These are phyloP conservation scores for Lachancea thermotolerans DNA, from an alignment of 805 yeast species.

Conservation along the genomic window DNA sequence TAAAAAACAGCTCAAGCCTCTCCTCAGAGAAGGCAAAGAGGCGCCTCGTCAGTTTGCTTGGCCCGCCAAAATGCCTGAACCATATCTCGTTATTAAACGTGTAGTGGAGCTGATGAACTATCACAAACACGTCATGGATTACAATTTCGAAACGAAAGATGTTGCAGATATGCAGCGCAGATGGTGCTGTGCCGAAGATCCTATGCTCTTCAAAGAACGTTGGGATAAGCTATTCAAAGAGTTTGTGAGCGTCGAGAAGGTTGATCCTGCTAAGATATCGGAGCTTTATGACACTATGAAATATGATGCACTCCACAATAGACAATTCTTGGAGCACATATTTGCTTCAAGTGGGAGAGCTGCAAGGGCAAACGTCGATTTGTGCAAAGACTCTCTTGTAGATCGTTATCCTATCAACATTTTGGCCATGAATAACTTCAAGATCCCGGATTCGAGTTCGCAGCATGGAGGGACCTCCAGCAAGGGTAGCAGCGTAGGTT, in stretches of 20 bases:
- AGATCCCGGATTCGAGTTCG: constrained; percentile 38
- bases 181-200: constrained; percentile 98
- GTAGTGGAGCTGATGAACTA: constrained; percentile 94
- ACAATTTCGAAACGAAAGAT: constrained; percentile 64
- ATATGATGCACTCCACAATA: constrained; percentile 92
- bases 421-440: constrained; percentile 69
- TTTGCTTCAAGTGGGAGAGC: constrained; percentile 57
- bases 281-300: constrained; percentile 98
- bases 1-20: constrained; percentile 89
- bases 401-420: constrained; percentile 69
- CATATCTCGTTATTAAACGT: constrained; percentile 85
- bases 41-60: constrained; percentile 98
- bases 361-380: constrained; percentile 25
- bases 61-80: constrained; percentile 98
- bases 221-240: constrained; percentile 97
- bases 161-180: constrained; percentile 60
- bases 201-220: constrained; percentile 81
- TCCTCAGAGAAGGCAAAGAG: constrained; percentile 89
- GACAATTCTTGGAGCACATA: constrained; percentile 77
- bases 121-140: constrained; percentile 76
- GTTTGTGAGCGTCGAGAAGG: constrained; percentile 87
- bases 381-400: constrained; percentile 42
- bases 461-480: constrained; percentile 12
- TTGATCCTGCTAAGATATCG: constrained; percentile 93
- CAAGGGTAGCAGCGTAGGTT: constrained; percentile 44